A percentile compares a stretch with the other conserved stretches of the same genome.
Conservation (phyloP, 108 stramenopile genomes). For the Nannochloropsis gaditana region DNA sequence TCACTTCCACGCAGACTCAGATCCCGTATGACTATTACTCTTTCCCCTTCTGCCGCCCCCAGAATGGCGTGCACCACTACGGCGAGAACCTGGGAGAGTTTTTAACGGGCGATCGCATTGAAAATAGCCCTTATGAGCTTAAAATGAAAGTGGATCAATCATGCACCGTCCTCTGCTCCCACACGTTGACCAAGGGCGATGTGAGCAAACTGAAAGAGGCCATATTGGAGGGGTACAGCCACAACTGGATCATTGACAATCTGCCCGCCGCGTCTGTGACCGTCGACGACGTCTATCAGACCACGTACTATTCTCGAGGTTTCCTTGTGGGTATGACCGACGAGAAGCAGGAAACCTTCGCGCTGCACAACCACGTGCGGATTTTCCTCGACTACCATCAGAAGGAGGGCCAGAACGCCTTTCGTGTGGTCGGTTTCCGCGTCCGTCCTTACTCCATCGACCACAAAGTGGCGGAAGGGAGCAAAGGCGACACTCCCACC, state of each 20-base stretch:
- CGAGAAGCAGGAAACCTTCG: conserved; percentile 22
- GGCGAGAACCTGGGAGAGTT: conserved; percentile 97
- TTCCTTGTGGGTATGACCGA: conserved; percentile 86
- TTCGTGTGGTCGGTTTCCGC: conserved; percentile 81
- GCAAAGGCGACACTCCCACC: neutral
- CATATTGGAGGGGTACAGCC: conserved; percentile 47
- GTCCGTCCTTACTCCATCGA: conserved; percentile 92
- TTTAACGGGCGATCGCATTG: conserved; percentile 89
- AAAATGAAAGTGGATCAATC: conserved; percentile 88
- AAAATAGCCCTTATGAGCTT: conserved; percentile 87
- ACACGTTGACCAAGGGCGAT: conserved; percentile 52
- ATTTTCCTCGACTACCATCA: conserved; percentile 84
- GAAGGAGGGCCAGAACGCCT: conserved; percentile 67
- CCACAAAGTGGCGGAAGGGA: conserved; percentile 65
- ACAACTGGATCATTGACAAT: conserved; percentile 99
- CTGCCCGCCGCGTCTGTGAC: conserved; percentile 77
- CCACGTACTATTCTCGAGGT: conserved; percentile 74
- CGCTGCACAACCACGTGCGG: conserved; percentile 68
- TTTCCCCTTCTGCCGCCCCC: conserved; percentile 51
- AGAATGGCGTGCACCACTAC: conserved; percentile 40
- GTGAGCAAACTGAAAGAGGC: conserved; percentile 62
- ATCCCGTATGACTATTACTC: conserved; percentile 50
- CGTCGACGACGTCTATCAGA: conserved; percentile 28
- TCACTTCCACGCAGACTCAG: conserved; percentile 55
- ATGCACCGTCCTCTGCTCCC: conserved; percentile 78